A percentile compares a stretch with the other conserved stretches of the same genome.
phyloP scores from a whole-genome alignment of 805 yeast genomes.

The Metschnikowia corniflorae region DNA sequence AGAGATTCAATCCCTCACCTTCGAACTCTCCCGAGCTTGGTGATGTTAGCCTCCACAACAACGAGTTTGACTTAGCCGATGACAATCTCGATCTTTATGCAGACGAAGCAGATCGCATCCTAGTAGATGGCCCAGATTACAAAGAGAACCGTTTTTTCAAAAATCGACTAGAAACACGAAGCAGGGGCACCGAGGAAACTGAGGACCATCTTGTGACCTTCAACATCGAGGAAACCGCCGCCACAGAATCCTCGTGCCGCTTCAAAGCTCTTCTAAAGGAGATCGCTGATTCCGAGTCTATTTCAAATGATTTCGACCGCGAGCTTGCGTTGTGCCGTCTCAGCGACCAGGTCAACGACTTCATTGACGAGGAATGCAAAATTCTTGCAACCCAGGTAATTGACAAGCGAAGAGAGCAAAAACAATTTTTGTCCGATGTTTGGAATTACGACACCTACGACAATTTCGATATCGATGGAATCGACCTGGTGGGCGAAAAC shows the following conservation, averaged over 20 bases:
- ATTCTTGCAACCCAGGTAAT: conserved; percentile 30
- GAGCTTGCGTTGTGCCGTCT: conserved; percentile 32
- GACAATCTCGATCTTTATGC: conserved; percentile 33
- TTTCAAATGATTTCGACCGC: conserved; percentile 31
- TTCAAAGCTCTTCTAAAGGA: conserved; percentile 30
- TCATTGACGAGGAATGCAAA: conserved; percentile 32
- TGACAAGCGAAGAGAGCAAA: conserved; percentile 31
- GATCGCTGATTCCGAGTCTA: conserved; percentile 34
- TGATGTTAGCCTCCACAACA: conserved; percentile 31
- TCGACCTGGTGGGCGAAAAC: conserved; percentile 12
- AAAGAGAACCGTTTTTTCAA: conserved; percentile 28
- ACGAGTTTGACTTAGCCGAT: conserved; percentile 29
- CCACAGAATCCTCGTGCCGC: conserved; percentile 16
- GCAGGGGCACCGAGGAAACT: conserved; percentile 11
- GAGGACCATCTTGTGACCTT: conserved; percentile 11
- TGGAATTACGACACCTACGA: conserved; percentile 42
- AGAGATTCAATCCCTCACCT: conserved; percentile 32
- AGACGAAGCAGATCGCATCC: conserved; percentile 19
- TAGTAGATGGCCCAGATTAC: conserved; percentile 22
- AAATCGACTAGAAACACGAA: conserved; percentile 17
- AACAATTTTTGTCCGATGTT: conserved; percentile 26
- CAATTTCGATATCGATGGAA: conserved; percentile 39
- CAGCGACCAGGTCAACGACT: conserved; percentile 30
- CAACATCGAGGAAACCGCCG: background rate
- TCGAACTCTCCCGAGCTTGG: conserved; percentile 38